These are phyloP conservation scores for Yamadazyma aaseri DNA, from an alignment of 1,139 yeast genomes.

Conservation along the genomic window DNA sequence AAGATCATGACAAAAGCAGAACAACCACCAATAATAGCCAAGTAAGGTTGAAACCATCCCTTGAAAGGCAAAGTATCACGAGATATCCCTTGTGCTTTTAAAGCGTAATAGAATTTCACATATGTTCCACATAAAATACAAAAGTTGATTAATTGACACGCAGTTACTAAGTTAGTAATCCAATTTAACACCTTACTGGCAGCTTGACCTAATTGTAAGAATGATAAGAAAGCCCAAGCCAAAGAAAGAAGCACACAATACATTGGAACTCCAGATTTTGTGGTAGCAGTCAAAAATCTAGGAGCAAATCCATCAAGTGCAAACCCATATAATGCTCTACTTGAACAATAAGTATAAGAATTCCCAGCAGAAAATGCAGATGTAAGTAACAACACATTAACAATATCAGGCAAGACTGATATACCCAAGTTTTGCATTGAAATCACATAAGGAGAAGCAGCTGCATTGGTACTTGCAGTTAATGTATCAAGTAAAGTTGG, in stretches of 20 bases:
- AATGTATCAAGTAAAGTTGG: slow-evolving; percentile 39
- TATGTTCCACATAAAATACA: slow-evolving; percentile 59
- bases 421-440: slow-evolving; percentile 47
- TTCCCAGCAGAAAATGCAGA: slow-evolving; percentile 49
- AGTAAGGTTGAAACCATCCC: slow-evolving; percentile 45
- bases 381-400: slow-evolving; percentile 43
- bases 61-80: slow-evolving; percentile 54
- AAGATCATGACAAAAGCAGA: slow-evolving; percentile 52
- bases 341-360: slow-evolving; percentile 47
- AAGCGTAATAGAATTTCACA: slow-evolving; percentile 63
- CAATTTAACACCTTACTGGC: slow-evolving; percentile 61
- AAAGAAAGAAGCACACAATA: slow-evolving; percentile 31
- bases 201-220: slow-evolving; percentile 35
- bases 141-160: slow-evolving; percentile 60
- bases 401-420: slow-evolving; percentile 42
- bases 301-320: slow-evolving; percentile 54
- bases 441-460: slow-evolving; percentile 72
- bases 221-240: slow-evolving; percentile 45
- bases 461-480: slow-evolving; percentile 44
- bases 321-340: slow-evolving; percentile 45
- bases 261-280: slow-evolving; percentile 36
- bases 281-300: slow-evolving; percentile 40
- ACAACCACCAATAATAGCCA: slow-evolving; percentile 32
- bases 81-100: slow-evolving; percentile 57
- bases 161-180: slow-evolving; percentile 70